Evolutionary conservation across 2,329 filamentous ascomycete genomes (phyloP).

Genomic region (Diaporthe ampelina): DNA sequence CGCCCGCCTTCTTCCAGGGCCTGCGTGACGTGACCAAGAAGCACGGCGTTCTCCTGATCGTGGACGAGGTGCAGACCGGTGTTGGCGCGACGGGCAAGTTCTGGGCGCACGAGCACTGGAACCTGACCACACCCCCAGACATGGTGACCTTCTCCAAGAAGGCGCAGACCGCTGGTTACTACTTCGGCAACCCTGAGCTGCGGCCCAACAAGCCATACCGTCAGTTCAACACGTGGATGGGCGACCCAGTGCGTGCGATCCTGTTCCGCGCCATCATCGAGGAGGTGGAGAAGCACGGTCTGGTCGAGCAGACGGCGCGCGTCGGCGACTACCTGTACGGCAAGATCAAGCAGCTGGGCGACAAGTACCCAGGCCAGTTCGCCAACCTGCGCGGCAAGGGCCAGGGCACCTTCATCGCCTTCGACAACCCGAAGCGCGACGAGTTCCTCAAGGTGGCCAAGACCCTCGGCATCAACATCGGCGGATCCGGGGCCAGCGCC

Average conservation of each 20-base stretch:
- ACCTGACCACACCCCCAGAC: slow-evolving; percentile 82
- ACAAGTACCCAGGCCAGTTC: slow-evolving; percentile 82
- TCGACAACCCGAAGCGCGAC: slow-evolving; percentile 86
- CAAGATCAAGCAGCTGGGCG: slow-evolving; percentile 76
- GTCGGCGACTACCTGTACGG: slow-evolving; percentile 85
- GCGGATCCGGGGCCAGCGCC: slow-evolving; percentile 81
- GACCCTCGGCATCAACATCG: slow-evolving; percentile 86
- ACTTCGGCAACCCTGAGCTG: slow-evolving; percentile 84
- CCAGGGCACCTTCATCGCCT: slow-evolving; percentile 93
- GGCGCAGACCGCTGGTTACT: slow-evolving; percentile 93
- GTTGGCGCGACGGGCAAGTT: slow-evolving; percentile 94
- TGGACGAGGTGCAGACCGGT: slow-evolving; percentile 95
- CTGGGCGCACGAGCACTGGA: slow-evolving; percentile 98
- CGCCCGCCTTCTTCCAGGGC: slow-evolving; percentile 86
- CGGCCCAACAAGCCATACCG: slow-evolving; percentile 94
- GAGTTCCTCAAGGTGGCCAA: slow-evolving; percentile 85
- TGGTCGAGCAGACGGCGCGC: slow-evolving; percentile 84
- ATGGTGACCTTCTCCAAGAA: slow-evolving; percentile 98
- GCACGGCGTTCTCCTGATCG: slow-evolving; percentile 86
- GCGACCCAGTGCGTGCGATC: slow-evolving; percentile 86
- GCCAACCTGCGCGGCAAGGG: slow-evolving; percentile 88
- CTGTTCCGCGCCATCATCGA: slow-evolving; percentile 89
- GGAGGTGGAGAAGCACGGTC: slow-evolving; percentile 81
- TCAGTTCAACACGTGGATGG: slow-evolving; percentile 99
- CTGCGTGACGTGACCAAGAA: slow-evolving; percentile 84